Conservation (phyloP, 2,329 filamentous ascomycete genomes). For the Fusarium sp. region DNA sequence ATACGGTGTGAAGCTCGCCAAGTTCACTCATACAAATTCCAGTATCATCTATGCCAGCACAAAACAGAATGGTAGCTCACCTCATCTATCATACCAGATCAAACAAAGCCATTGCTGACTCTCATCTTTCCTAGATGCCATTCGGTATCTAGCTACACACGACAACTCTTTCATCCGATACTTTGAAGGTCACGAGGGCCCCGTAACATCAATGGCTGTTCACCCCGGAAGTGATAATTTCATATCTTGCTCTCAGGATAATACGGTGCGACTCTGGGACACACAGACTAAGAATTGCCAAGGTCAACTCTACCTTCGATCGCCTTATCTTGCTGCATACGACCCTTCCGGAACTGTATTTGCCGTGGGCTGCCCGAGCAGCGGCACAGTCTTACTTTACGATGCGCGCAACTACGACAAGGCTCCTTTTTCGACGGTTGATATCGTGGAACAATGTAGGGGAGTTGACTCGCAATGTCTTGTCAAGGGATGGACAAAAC, state of each 20-base stretch:
- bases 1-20: constrained; percentile 93
- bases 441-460: constrained; percentile 74
- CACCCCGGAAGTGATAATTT: constrained; percentile 92
- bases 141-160: constrained; percentile 89
- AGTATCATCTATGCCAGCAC: constrained; percentile 97
- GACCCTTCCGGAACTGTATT: constrained; percentile 95
- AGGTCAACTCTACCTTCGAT: constrained; percentile 84
- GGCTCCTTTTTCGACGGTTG: constrained; percentile 88
- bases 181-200: constrained; percentile 89
- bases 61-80: constrained; percentile 82
- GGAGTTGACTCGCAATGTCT: constrained; percentile 69
- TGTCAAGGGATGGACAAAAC: constrained; percentile 84
- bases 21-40: constrained; percentile 92
- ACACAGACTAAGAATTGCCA: constrained; percentile 83
- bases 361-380: constrained; percentile 86
- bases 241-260: constrained; percentile 90
- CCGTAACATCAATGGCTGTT: constrained; percentile 86
- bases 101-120: constrained; percentile 9
- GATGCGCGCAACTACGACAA: constrained; percentile 96
- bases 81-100: background rate
- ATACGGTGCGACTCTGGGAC: constrained; percentile 94
- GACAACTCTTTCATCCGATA: constrained; percentile 98
- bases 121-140: constrained; percentile 72
- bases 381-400: constrained; percentile 88
- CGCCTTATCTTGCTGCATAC: constrained; percentile 87